Conservation (phyloP, 148 eudicot species). For the Tetragonia tetragonoides region DNA sequence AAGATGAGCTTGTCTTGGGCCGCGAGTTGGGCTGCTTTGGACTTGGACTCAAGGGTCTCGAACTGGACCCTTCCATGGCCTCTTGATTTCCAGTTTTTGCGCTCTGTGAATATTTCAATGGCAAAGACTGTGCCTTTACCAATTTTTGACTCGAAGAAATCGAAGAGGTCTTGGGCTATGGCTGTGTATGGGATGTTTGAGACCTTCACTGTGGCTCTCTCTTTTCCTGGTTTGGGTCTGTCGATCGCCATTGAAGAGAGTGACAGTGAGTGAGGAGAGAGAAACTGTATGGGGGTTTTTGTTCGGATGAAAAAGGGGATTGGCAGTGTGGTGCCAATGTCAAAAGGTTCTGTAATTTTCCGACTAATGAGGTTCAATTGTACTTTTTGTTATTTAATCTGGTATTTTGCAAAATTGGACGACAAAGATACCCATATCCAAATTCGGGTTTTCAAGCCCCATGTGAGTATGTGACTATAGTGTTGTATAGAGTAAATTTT, state of each 20-base stretch:
- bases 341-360: constrained; percentile 10
- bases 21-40: constrained; percentile 38
- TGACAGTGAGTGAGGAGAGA: constrained; percentile 18
- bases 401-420: neutral
- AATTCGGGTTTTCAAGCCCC: neutral
- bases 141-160: constrained; percentile 45
- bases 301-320: constrained; percentile 2
- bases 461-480: neutral
- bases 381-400: neutral
- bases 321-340: neutral
- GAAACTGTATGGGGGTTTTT: constrained; percentile 6
- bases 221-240: constrained; percentile 19
- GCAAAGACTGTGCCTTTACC: constrained; percentile 63
- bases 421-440: constrained; percentile 14
- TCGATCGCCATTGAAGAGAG: constrained; percentile 40
- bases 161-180: constrained; percentile 56
- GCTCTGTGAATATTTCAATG: constrained; percentile 66
- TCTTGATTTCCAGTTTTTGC: constrained; percentile 72
- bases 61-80: constrained; percentile 82
- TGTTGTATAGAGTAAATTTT: no score
- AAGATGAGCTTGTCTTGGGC: constrained; percentile 41
- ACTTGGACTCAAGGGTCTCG: constrained; percentile 58
- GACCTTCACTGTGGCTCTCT: constrained; percentile 49
- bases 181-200: constrained; percentile 67
- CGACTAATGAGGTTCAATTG: neutral